Evolutionary conservation across 2,329 filamentous ascomycete genomes (phyloP), one percentile per base, ranked within the genome.

Genomic region (Beauveria sp.): DNA sequence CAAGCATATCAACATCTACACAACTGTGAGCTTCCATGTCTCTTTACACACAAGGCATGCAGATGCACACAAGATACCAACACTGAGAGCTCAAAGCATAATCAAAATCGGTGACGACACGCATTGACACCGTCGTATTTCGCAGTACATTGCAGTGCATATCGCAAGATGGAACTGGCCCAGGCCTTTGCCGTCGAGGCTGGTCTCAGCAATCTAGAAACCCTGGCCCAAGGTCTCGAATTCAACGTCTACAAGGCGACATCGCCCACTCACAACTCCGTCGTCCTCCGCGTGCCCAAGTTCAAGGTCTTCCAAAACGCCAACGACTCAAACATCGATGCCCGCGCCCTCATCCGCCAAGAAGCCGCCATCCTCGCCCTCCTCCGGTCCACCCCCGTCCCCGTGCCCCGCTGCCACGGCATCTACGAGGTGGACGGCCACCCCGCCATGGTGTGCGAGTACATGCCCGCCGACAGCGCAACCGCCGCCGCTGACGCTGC

Each of bases 381-480:
- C 14, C 62, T 66, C 34, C 58, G 30, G 14, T 14, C 38, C 3
- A 51, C 56, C 3, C 8, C 52, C 9, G 62, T 65, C 10, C 59
- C 59, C 6, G 65, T 65, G 7, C 64, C 64, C 3, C 49, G 26
- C 22, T 30, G 46, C 5, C 14, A 45, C 18, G 56, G 50, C 4
- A 58, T 52, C n/a, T 57, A 65, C 43, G 64, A 64, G 52, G 45
- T 58, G 1, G 57, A 62, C 34, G 61, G 58, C 43, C 58, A 62
- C 38, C 62, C 65, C 4, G 65, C 64, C 38, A 66, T 66, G 64
- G 42, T 66, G 26, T 63, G 61, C 54, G 62, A 62, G 47, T 66
- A 59, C 26, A 43, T 65, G 20, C 47, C 54, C 24, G 60, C 54
- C 34, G 65, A 63, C 26, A 22, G 26, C 26, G 26, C 8, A 3